Percentiles rank a stretch among this genome's conserved stretches.
Conservation (phyloP, 2,329 filamentous ascomycete species). For the Sporothrix humicola region DNA sequence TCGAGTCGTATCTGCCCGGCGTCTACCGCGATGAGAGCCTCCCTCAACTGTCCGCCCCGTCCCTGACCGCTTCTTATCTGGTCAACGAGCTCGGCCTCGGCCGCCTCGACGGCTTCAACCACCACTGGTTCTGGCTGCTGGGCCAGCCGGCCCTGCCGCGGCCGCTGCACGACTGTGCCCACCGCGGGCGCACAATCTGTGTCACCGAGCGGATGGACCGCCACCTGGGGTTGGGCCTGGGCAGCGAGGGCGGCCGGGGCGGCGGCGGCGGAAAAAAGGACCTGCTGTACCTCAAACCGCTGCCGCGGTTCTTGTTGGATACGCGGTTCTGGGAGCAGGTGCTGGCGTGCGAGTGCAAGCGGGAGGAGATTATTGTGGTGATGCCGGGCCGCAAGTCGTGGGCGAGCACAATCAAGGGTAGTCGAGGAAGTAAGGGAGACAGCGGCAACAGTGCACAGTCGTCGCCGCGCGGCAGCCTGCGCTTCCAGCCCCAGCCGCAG, state of each 20-base stretch:
- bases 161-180: constrained; percentile 39
- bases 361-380: background rate
- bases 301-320: constrained; percentile 47
- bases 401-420: background rate
- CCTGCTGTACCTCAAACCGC: constrained; percentile 45
- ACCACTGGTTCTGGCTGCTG: constrained; percentile 40
- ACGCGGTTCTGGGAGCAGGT: constrained; percentile 41
- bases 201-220: constrained; percentile 45
- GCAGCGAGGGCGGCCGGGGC: background rate
- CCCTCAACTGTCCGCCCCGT: constrained; percentile 30
- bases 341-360: constrained; percentile 35
- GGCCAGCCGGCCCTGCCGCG: constrained; percentile 38
- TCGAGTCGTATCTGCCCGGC: constrained; percentile 36
- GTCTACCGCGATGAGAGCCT: constrained; percentile 35
- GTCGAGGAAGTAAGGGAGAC: background rate
- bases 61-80: constrained; percentile 35
- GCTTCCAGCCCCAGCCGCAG: background rate
- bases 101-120: constrained; percentile 37
- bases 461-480: background rate
- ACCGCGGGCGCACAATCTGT: constrained; percentile 38
- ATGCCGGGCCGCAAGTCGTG: background rate
- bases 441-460: constrained; percentile 8
- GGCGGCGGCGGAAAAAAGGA: constrained; percentile 36
- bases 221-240: constrained; percentile 43
- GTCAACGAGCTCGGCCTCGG: constrained; percentile 37